These are phyloP conservation scores for Tulasnella sp. DNA, from an alignment of 768 basidiomycete species.

Conservation along the genomic window DNA sequence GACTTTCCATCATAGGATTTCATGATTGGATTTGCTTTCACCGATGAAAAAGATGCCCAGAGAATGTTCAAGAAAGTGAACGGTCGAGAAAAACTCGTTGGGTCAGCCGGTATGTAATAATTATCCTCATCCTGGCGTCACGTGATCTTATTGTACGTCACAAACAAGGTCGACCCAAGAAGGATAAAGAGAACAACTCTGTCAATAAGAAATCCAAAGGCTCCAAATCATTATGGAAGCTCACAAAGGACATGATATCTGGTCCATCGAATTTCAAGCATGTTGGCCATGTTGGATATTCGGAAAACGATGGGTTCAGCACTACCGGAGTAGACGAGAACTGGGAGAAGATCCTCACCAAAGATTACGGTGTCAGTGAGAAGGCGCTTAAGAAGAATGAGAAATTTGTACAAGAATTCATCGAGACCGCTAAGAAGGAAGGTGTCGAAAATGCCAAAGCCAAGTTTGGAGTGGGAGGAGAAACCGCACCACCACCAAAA, in stretches of 20 bases:
- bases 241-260: slow-evolving; percentile 89
- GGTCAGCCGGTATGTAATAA: slow-evolving; percentile 27
- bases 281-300: slow-evolving; percentile 91
- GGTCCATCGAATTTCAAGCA: slow-evolving; percentile 72
- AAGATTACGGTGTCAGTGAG: slow-evolving; percentile 54
- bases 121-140: background rate
- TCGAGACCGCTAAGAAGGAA: slow-evolving; percentile 35
- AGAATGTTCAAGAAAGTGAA: slow-evolving; percentile 75
- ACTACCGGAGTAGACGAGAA: slow-evolving; percentile 79
- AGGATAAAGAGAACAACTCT: slow-evolving; percentile 9
- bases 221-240: no score
- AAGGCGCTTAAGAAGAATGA: slow-evolving; percentile 63
- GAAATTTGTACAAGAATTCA: slow-evolving; percentile 80
- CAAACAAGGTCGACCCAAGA: slow-evolving; percentile 29
- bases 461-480: slow-evolving; percentile 14
- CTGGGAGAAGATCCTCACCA: slow-evolving; percentile 62
- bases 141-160: slow-evolving; percentile 36
- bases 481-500: slow-evolving; percentile 22
- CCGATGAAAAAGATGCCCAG: slow-evolving; percentile 74
- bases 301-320: slow-evolving; percentile 73
- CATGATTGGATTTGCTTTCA: slow-evolving; percentile 84
- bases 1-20: slow-evolving; percentile 44
- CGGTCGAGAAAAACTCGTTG: slow-evolving; percentile 43
- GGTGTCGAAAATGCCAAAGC: slow-evolving; percentile 19
- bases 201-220: slow-evolving; percentile 43